A percentile compares a stretch with the other conserved stretches of the same genome.
These are phyloP conservation scores for Epichloe baconii DNA, from an alignment of 2,329 filamentous ascomycete genomes.

Conservation along the genomic window DNA sequence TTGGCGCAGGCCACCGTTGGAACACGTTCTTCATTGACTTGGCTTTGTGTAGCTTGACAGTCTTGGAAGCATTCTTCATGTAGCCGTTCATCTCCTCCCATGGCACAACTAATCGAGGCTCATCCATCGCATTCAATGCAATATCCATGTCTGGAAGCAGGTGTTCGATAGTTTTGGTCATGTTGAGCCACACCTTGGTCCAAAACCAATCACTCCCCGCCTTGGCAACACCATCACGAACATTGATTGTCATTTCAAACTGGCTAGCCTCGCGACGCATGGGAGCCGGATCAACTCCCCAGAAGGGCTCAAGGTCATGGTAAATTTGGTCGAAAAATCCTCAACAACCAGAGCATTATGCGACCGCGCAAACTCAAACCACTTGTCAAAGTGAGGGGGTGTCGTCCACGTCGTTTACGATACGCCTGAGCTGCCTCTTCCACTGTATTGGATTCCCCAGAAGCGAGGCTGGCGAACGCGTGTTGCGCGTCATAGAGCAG, in stretches of 20 bases:
- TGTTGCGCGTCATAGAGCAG: constrained; percentile 34
- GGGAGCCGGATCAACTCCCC: constrained; percentile 33
- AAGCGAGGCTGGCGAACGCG: constrained; percentile 25
- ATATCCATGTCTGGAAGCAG: constrained; percentile 55
- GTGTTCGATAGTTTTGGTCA: constrained; percentile 39
- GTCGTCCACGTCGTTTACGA: constrained; percentile 41
- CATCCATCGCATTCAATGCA: constrained; percentile 54
- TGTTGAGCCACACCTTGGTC: constrained; percentile 41
- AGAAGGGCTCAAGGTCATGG: constrained; percentile 46
- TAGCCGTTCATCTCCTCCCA: constrained; percentile 47
- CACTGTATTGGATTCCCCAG: constrained; percentile 35
- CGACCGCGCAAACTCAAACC: constrained; percentile 42
- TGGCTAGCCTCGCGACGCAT: constrained; percentile 39
- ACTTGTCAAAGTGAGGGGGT: constrained; percentile 49
- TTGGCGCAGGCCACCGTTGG: constrained; percentile 26
- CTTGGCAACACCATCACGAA: constrained; percentile 39
- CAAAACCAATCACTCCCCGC: constrained; percentile 43
- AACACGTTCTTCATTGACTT: constrained; percentile 33
- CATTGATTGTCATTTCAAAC: constrained; percentile 48
- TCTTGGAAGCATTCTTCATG: constrained; percentile 38
- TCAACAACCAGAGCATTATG: constrained; percentile 44
- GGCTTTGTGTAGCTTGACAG: constrained; percentile 28
- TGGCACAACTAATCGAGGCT: constrained; percentile 49
- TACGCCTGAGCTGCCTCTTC: constrained; percentile 44
- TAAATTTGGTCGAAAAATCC: constrained; percentile 52